Evolutionary conservation across 1,139 yeast genomes (phyloP), one percentile per base, ranked within the genome.

Genomic region (Ogataea hybrid): DNA sequence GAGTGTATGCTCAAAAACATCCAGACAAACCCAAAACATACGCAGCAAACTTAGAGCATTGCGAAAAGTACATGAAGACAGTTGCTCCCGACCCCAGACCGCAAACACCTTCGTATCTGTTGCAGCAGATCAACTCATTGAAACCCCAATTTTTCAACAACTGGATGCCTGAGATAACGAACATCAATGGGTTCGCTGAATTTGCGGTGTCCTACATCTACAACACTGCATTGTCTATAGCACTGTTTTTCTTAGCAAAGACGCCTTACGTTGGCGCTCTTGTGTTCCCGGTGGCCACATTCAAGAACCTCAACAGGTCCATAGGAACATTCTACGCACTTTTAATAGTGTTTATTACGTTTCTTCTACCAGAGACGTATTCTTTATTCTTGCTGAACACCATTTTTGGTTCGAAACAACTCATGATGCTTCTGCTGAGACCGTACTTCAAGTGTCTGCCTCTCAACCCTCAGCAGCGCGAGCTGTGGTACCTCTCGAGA

Each of bases 361-460:
- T 68, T 17, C 39, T 65, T 22, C 47, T 63, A 7, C 74, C 77
- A 1, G 58, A 64, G 27, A 50, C 60, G 25, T 61, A 64, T 46
- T 59, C 69, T 28, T 58, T 71, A 18, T 47, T 64, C 6, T 60
- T 74, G 23, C 54, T 77, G 30, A 62, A 73, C 7, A 62, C 72
- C 1, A 73, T 68, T 50, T 70, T 74, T 66, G 79, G 80, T 3
- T 62, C 75, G 7, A 55, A 72, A 11, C 62, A 70, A 35, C 61
- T 78, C 43, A 64, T 69, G 33, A 62, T 68, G 28, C 79, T 76
- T 42, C 64, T 80, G 31, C 63, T 79, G 29, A 59, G 62, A 9
- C 83, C 84, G 3, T 79, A 75, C 55, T 76, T 80, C 58, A 57
- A 65, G 11, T 61, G 76, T 18, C 62, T 77, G 16, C 74, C 77